phyloP scores from a whole-genome alignment of 768 basidiomycete genomes.

The Pholiota microspora region DNA sequence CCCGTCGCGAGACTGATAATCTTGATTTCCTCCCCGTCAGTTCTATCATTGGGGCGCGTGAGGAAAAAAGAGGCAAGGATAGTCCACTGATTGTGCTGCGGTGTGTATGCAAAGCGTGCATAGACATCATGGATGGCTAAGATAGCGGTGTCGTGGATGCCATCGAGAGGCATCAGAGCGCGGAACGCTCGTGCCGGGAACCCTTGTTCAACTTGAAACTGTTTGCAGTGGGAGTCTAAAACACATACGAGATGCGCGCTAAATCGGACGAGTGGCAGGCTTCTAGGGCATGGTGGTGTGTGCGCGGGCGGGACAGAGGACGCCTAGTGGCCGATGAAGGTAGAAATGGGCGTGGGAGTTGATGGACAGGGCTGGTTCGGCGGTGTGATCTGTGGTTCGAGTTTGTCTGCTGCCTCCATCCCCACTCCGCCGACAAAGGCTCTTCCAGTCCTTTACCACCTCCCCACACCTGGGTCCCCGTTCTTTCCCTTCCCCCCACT shows the following conservation, averaged over 20 bases:
- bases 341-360: not conserved
- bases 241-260: no score
- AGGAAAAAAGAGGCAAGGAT: slow-evolving; percentile 59
- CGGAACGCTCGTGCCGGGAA: not conserved
- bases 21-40: slow-evolving; percentile 29
- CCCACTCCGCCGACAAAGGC: slow-evolving; percentile 24
- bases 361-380: slow-evolving; percentile 19
- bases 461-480: slow-evolving; percentile 33
- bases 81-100: slow-evolving; percentile 58
- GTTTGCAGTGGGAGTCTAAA: no score
- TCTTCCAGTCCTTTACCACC: slow-evolving; percentile 38
- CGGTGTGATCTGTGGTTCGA: slow-evolving; percentile 23
- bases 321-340: no score
- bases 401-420: slow-evolving; percentile 18
- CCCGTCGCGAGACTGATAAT: slow-evolving; percentile 78
- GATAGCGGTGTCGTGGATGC: slow-evolving; percentile 19
- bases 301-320: no score
- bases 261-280: no score
- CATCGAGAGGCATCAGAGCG: not conserved
- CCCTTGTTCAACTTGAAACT: not conserved
- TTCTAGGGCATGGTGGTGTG: no score
- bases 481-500: slow-evolving; percentile 29
- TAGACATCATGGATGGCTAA: slow-evolving; percentile 42
- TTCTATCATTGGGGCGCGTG: slow-evolving; percentile 9
- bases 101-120: slow-evolving; percentile 42